Evolutionary conservation across 1,139 yeast species (phyloP).

Genomic region (Magnusiomyces clavatus): DNA sequence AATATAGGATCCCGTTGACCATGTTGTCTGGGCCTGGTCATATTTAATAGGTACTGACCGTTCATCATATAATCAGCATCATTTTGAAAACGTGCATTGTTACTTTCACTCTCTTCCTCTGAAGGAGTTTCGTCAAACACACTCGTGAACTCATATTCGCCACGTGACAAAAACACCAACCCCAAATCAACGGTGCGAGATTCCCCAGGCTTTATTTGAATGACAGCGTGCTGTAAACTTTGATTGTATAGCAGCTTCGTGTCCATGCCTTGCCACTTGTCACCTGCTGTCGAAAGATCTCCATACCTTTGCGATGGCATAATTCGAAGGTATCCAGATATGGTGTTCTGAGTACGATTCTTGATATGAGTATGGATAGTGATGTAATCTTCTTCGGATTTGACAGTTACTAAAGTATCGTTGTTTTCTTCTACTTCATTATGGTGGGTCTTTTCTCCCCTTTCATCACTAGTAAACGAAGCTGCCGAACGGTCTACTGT

Average conservation of each 20-base stretch:
- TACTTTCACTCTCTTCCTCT: neutral
- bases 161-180: constrained; percentile 55
- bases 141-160: constrained; percentile 76
- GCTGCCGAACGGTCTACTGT: neutral
- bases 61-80: neutral
- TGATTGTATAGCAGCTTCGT: constrained; percentile 45
- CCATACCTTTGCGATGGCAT: constrained; percentile 43
- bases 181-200: constrained; percentile 41
- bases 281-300: constrained; percentile 9
- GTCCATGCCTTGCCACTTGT: constrained; percentile 19
- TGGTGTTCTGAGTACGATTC: constrained; percentile 35
- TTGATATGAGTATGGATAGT: constrained; percentile 40
- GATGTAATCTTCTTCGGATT: constrained; percentile 40
- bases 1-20: constrained; percentile 32
- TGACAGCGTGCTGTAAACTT: constrained; percentile 47
- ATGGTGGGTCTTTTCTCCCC: constrained; percentile 1
- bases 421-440: neutral
- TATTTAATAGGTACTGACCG: constrained; percentile 7
- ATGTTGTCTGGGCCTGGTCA: constrained; percentile 22
- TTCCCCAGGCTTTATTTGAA: constrained; percentile 39
- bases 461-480: constrained; percentile 11
- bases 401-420: constrained; percentile 1
- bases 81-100: neutral
- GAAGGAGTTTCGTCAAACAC: constrained; percentile 43
- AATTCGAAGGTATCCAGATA: constrained; percentile 59